These are phyloP conservation scores for Trichoderma polysporum DNA, from an alignment of 2,329 filamentous ascomycete genomes.

Conservation along the genomic window DNA sequence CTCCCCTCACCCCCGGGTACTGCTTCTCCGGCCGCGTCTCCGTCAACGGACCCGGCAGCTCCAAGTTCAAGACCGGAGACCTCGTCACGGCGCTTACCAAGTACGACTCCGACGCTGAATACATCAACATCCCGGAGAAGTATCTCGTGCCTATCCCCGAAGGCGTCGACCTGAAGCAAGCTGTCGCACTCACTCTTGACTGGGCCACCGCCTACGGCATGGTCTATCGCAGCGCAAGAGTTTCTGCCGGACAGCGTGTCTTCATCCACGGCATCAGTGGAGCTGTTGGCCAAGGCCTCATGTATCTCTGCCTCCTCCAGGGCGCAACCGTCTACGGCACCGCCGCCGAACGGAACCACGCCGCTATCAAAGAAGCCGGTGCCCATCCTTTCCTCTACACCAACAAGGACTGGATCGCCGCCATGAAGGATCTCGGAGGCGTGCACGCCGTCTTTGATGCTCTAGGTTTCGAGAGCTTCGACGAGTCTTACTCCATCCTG, in stretches of 20 bases:
- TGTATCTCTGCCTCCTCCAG: conserved; percentile 42
- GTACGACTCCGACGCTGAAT: conserved; percentile 46
- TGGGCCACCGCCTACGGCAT: conserved; percentile 46
- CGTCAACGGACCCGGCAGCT: conserved; percentile 35
- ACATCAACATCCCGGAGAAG: conserved; percentile 48
- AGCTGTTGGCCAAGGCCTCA: conserved; percentile 46
- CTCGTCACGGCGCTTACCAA: conserved; percentile 38
- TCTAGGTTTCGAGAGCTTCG: conserved; percentile 50
- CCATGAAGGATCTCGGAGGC: conserved; percentile 46
- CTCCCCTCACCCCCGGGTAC: conserved; percentile 51
- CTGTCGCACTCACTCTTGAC: conserved; percentile 43
- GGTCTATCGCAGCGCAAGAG: conserved; percentile 39
- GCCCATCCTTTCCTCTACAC: conserved; percentile 47
- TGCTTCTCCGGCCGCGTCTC: conserved; percentile 45
- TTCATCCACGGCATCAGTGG: conserved; percentile 53
- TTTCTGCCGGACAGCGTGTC: conserved; percentile 44
- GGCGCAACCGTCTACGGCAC: conserved; percentile 52
- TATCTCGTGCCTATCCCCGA: conserved; percentile 44
- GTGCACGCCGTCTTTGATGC: conserved; percentile 50
- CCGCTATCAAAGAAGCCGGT: conserved; percentile 38
- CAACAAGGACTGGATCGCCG: conserved; percentile 49
- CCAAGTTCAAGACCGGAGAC: conserved; percentile 35
- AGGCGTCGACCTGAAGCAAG: conserved; percentile 42
- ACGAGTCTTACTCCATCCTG: conserved; percentile 49
- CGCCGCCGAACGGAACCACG: conserved; percentile 47